phyloP scores from a whole-genome alignment of 768 basidiomycete species.

The Filobasidium wieringae region DNA sequence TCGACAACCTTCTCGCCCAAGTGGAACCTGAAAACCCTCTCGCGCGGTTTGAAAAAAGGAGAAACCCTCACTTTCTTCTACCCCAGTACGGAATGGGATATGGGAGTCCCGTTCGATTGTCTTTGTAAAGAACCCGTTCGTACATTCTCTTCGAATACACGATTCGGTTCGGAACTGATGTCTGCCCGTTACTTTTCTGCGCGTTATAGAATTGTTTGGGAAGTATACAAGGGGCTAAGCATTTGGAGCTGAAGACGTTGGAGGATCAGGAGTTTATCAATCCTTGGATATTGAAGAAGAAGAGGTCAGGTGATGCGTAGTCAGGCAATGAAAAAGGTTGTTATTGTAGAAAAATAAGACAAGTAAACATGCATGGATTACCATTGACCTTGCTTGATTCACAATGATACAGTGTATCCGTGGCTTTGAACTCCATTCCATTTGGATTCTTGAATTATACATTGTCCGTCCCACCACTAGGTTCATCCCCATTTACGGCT shows the following conservation, averaged over 20 bases:
- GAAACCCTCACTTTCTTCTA: constrained; percentile 52
- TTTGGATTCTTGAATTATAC: too few species aligned
- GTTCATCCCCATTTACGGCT: too few species aligned
- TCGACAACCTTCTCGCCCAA: constrained; percentile 20
- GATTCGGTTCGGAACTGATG: neutral
- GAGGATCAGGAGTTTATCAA: constrained; percentile 41
- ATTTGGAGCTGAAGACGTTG: constrained; percentile 41
- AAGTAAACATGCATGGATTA: too few species aligned
- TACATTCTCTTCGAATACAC: neutral
- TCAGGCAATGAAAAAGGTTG: too few species aligned
- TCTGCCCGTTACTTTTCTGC: neutral
- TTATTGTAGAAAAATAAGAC: too few species aligned
- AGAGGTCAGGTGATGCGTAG: too few species aligned
- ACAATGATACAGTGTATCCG: too few species aligned
- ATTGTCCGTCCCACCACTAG: too few species aligned
- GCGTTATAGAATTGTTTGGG: constrained; percentile 44
- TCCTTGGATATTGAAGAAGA: constrained; percentile 42
- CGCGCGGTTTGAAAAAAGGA: constrained; percentile 35
- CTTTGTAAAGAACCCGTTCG: constrained; percentile 44
- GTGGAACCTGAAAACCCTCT: constrained; percentile 47
- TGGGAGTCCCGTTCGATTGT: constrained; percentile 54
- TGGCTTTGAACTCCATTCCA: too few species aligned
- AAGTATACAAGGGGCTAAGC: constrained; percentile 44
- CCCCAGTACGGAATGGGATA: constrained; percentile 59
- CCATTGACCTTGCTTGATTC: too few species aligned